Evolutionary conservation across 805 yeast species (phyloP), one percentile per base, ranked within the genome.

Genomic region (Saccharomycopsis babjevae): DNA sequence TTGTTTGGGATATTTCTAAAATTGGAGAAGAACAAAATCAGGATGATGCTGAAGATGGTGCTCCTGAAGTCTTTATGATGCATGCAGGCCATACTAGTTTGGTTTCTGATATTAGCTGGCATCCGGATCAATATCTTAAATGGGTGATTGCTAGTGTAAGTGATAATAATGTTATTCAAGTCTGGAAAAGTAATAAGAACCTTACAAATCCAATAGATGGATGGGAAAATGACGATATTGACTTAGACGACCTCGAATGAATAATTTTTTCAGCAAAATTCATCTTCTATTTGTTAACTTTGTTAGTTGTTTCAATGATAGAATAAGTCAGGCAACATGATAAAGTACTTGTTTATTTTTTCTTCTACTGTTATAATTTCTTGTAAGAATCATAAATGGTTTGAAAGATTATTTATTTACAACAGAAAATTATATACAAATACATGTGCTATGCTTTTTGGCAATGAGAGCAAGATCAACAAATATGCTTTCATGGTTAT

Each of bases 41-140:
- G 66, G 97, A 89, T 66, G 97, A 90, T 69, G 88, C 90, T 36
- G 96, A 88, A 65, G 97, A 90, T 68, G 97, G 96, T 46, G 87
- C 87, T 32, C 93, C 96, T 4, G 97, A 90, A 71, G 73, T 90
- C 40, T 76, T 89, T 67, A 87, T 89, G 91, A 87, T 90, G 85
- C 97, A 90, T 70, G 96, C 96, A 43, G 97, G 97, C 22, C 96
- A 90, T 69, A 85, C 91, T 20, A 86, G 89, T 18, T 78, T 86
- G 5, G 85, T 88, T 18, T 83, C 85, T 52, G 96, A 88, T 70
- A 76, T 88, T 66, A 79, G 84, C 39, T 84, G 89, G 78, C 86
- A 84, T 68, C 83, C 85, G 5, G 69, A 70, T 46, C 57, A 57
- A 6, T 82, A 77, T 66, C 78, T 83, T 61, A 88, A 88, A n/a